Evolutionary conservation across 768 basidiomycete species (phyloP).

Genomic region (Pleurotus sapidus): DNA sequence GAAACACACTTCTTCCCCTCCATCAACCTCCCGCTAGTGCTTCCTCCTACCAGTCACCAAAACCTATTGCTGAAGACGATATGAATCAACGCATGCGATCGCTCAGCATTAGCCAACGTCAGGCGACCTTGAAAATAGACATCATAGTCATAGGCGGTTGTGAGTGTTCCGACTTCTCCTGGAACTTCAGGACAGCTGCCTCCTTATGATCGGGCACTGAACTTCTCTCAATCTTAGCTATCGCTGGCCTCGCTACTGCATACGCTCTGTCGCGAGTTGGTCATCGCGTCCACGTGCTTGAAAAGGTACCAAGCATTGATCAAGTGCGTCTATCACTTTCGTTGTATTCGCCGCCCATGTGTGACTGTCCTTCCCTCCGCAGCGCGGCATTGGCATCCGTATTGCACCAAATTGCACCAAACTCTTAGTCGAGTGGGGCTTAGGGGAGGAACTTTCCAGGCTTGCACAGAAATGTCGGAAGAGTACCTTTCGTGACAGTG

Average conservation of each 20-base stretch:
- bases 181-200: neutral
- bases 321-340: slow-evolving; percentile 20
- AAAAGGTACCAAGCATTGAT: slow-evolving; percentile 29
- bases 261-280: slow-evolving; percentile 45
- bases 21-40: neutral
- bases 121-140: slow-evolving; percentile 29
- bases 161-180: slow-evolving; percentile 14
- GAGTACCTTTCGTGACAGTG: slow-evolving; percentile 31
- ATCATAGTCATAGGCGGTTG: slow-evolving; percentile 49
- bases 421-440: slow-evolving; percentile 48
- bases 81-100: slow-evolving; percentile 3
- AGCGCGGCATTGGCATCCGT: slow-evolving; percentile 39
- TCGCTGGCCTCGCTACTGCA: slow-evolving; percentile 49
- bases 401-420: slow-evolving; percentile 53
- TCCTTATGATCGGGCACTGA: neutral
- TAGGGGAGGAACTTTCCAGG: slow-evolving; percentile 35
- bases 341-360: too few relatives aligned
- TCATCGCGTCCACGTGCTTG: slow-evolving; percentile 49
- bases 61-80: neutral
- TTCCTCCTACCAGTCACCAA: neutral
- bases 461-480: slow-evolving; percentile 28
- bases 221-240: slow-evolving; percentile 22
- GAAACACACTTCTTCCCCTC: neutral
- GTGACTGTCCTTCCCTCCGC: neutral
- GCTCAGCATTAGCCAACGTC: slow-evolving; percentile 15